Evolutionary conservation across 768 basidiomycete genomes (phyloP).

Genomic region (Termitomyces sp.): DNA sequence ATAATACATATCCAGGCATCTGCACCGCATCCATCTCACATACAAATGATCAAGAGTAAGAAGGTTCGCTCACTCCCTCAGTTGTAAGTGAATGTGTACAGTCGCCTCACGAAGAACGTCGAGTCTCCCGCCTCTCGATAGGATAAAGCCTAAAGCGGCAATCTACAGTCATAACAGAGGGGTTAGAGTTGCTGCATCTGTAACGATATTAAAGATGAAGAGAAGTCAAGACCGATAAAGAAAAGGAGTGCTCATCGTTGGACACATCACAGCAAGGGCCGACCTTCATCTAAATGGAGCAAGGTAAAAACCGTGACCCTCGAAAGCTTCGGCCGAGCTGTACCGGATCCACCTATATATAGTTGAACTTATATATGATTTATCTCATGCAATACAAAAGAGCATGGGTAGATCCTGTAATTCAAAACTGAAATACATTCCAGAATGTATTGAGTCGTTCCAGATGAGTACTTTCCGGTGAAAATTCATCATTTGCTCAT

Average conservation of each 20-base stretch:
- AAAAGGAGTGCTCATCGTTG: background rate
- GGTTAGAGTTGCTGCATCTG: conserved; percentile 3
- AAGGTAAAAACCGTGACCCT: background rate
- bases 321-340: background rate
- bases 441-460: too few relatives aligned
- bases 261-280: background rate
- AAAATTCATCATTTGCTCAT: background rate
- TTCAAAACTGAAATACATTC: background rate
- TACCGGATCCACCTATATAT: background rate
- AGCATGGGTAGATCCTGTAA: too few relatives aligned
- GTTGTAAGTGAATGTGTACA: background rate
- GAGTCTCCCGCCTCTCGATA: background rate
- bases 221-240: too few relatives aligned
- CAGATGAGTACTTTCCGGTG: too few relatives aligned
- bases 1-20: conserved; percentile 23
- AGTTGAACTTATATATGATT: too few relatives aligned
- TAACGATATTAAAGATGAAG: background rate
- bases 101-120: background rate
- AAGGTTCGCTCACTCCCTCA: background rate
- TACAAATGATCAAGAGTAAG: background rate
- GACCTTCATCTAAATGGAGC: background rate
- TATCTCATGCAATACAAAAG: background rate
- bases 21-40: conserved; percentile 11
- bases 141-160: background rate
- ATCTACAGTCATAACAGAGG: conserved; percentile 2